Base-by-base conservation (phyloP, 2,329 filamentous ascomycete species). In the Paramyrothecium roridum region DNA sequence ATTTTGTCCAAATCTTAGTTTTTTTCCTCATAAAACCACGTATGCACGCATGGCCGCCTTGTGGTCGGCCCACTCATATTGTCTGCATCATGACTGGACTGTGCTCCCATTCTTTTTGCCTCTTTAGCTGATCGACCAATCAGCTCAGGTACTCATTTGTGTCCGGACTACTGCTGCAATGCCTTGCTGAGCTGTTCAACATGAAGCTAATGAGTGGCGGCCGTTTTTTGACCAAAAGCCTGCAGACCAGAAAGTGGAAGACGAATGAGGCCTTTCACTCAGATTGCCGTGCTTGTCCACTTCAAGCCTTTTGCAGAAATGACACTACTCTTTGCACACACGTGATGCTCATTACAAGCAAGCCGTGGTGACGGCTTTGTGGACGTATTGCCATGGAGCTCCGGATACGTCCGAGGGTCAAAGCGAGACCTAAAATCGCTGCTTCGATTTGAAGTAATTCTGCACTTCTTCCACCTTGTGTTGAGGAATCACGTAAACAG, bases 401-500 rank as follows among this genome's bases (percentile, higher is more conserved):
- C 16, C n/a, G 12, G 26, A 30, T 4, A 30, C 10, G 37, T 43
- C 7, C 4, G 13, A 49, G 21, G n/a, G 17, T 10, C 33, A 16
- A 47, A 19, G 19, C 23, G 21, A 34, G 13, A 70, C 69, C 73
- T 73, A 86, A 63, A 87, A 85, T 13, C 81, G 79, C 53, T 74
- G 73, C 68, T 83, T 85, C 45, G 74, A 74, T 60, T 79, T 76
- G 71, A 87, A 93, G 73, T 89, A 90, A 57, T 73, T 74, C 70
- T 83, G 82, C 61, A 88, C 85, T 34, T 78, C 78, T 63, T 87
- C 82, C 53, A 87, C 89, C 53, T 81, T 81, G 58, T 83, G 79
- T 71, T 89, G 85, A 4, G 92, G 90, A 61, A 97, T 87, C 59
- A 90, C 88, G 73, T 91, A 97, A 23, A 97, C 82, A 2, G 93